These are phyloP conservation scores for Cercospora zeae-maydis DNA, from an alignment of 2,329 filamentous ascomycete species.

Conservation along the genomic window DNA sequence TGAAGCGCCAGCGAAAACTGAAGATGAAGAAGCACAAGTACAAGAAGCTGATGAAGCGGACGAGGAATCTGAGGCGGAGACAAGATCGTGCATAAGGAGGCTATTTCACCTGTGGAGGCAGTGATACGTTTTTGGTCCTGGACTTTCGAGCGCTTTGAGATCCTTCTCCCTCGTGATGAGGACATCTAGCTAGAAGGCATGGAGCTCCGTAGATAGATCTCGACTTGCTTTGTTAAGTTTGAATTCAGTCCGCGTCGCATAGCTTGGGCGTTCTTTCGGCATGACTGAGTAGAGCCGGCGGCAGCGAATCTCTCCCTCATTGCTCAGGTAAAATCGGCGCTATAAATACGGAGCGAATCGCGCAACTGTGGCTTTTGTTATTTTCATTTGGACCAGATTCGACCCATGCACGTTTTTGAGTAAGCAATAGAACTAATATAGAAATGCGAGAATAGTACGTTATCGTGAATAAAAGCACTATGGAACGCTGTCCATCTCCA, in stretches of 20 bases:
- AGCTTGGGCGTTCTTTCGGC: not conserved
- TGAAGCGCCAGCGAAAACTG: slow-evolving; percentile 85
- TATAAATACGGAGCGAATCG: not conserved
- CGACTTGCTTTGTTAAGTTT: not conserved
- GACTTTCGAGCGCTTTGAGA: not conserved
- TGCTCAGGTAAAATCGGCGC: not conserved
- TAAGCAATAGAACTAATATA: not conserved
- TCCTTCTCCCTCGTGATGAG: not conserved
- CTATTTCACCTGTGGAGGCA: not conserved
- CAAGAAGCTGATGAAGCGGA: slow-evolving; percentile 96
- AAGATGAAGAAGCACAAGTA: slow-evolving; percentile 99
- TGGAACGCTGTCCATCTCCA: no score
- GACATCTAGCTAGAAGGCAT: not conserved
- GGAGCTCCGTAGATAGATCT: not conserved
- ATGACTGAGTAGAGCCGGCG: not conserved
- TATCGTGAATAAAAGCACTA: no score
- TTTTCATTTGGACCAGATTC: not conserved
- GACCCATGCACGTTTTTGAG: not conserved
- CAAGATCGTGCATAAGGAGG: slow-evolving; percentile 48
- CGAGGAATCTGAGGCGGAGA: slow-evolving; percentile 82
- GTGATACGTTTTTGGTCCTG: not conserved
- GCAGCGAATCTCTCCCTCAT: not conserved
- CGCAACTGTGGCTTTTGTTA: not conserved
- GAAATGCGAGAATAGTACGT: not conserved
- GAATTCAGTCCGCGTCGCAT: not conserved